Percentiles rank a stretch among this genome's conserved stretches.
These are phyloP conservation scores for Nicotiana noctiflora DNA, from an alignment of 257 asterid species.

Conservation along the genomic window DNA sequence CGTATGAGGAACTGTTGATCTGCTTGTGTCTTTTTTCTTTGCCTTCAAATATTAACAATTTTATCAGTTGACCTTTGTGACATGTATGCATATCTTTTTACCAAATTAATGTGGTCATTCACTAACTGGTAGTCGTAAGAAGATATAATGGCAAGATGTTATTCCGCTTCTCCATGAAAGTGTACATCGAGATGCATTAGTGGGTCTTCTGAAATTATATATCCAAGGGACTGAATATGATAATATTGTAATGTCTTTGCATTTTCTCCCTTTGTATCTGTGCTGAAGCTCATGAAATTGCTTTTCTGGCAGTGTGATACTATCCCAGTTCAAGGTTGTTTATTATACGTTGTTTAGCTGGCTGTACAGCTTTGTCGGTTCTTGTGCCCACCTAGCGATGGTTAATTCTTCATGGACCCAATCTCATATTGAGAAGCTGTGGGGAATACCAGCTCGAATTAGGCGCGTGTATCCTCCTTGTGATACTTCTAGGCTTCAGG, in stretches of 20 bases:
- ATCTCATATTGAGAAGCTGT: slow-evolving; percentile 79
- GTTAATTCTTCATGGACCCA: slow-evolving; percentile 97
- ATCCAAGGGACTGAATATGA: background rate
- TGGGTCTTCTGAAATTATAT: background rate
- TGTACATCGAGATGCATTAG: background rate
- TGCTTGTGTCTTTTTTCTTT: background rate
- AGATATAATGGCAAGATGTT: background rate
- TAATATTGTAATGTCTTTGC: background rate
- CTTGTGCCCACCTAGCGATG: slow-evolving; percentile 78
- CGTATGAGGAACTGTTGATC: background rate
- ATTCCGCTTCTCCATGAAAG: background rate
- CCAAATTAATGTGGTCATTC: background rate
- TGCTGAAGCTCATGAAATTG: slow-evolving; percentile 23
- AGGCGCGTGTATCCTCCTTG: slow-evolving; percentile 92
- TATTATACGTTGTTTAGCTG: slow-evolving; percentile 78
- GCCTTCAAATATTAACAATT: background rate
- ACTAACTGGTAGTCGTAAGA: background rate
- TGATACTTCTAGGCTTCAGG: slow-evolving; percentile 91
- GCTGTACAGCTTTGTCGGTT: slow-evolving; percentile 85
- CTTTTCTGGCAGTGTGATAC: slow-evolving; percentile 40
- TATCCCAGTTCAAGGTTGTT: slow-evolving; percentile 63
- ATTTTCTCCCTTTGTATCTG: background rate
- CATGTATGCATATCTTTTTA: background rate
- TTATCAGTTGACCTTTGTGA: background rate
- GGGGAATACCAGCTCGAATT: slow-evolving; percentile 77